Percentiles rank a stretch among this genome's conserved stretches.
phyloP scores from a whole-genome alignment of 2,329 filamentous ascomycete genomes.

The Plenodomus biglobosus region DNA sequence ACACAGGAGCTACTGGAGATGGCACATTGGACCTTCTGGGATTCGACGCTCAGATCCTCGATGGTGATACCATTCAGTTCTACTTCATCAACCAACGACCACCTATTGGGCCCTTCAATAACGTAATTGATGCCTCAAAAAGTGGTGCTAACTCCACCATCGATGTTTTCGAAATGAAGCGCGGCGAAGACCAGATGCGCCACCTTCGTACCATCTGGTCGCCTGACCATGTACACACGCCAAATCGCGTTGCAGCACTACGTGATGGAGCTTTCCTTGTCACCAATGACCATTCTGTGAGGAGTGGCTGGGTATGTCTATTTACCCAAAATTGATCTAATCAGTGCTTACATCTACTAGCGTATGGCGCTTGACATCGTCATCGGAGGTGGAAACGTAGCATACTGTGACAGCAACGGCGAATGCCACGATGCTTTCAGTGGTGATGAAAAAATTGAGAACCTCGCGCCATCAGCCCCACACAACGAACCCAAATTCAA shows the following conservation, averaged over 20 bases:
- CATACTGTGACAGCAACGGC: constrained; percentile 22
- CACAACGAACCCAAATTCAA: constrained; percentile 5
- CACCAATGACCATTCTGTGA: constrained; percentile 33
- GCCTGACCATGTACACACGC: constrained; percentile 15
- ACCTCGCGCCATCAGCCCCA: background rate
- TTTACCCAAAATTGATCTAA: background rate
- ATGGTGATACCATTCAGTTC: constrained; percentile 29
- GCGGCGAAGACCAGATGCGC: constrained; percentile 24
- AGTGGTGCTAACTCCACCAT: constrained; percentile 30
- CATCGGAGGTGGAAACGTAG: constrained; percentile 33
- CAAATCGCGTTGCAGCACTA: constrained; percentile 29
- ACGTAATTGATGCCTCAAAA: constrained; percentile 22
- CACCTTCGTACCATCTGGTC: constrained; percentile 27
- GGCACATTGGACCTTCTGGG: constrained; percentile 26
- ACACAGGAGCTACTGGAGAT: constrained; percentile 26
- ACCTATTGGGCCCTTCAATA: constrained; percentile 25
- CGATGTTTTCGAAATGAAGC: constrained; percentile 29
- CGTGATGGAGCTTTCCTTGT: constrained; percentile 24
- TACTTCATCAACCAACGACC: constrained; percentile 34
- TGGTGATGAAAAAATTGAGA: constrained; percentile 10
- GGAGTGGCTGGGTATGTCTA: constrained; percentile 23
- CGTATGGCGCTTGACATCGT: constrained; percentile 25
- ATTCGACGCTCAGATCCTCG: constrained; percentile 30
- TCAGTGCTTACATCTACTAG: background rate
- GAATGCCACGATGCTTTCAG: constrained; percentile 21